Evolutionary conservation across 768 basidiomycete species (phyloP).

Genomic region (Macrolepiota albuminosa): DNA sequence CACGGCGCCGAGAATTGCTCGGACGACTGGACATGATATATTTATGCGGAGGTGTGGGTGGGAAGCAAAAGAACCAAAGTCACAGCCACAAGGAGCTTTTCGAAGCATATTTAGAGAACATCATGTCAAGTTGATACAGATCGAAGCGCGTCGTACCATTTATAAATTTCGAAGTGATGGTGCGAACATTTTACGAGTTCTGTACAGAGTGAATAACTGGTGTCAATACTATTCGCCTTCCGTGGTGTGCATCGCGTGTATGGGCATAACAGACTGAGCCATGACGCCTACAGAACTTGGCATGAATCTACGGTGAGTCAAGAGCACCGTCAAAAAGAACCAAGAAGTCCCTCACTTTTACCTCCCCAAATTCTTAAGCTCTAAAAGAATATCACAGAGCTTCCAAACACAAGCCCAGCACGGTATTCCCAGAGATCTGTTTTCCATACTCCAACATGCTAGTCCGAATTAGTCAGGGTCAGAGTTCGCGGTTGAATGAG

Average conservation of each 20-base stretch:
- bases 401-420: neutral
- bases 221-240: neutral
- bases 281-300: neutral
- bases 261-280: neutral
- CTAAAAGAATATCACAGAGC: neutral
- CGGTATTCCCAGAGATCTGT: neutral
- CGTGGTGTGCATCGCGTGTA: neutral
- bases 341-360: neutral
- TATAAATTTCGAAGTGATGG: neutral
- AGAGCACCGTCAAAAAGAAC: neutral
- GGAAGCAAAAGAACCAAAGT: neutral
- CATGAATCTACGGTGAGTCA: neutral
- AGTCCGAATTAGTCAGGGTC: neutral
- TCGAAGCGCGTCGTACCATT: neutral
- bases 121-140: neutral
- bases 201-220: neutral
- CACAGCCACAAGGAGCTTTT: neutral
- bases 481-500: neutral
- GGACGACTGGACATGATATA: neutral
- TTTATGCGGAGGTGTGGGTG: neutral
- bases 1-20: neutral
- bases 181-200: neutral
- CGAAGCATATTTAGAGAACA: neutral
- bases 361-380: neutral
- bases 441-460: neutral